Base-by-base conservation (phyloP, 140 eudicot genomes). In the Bidens hawaiensis region DNA sequence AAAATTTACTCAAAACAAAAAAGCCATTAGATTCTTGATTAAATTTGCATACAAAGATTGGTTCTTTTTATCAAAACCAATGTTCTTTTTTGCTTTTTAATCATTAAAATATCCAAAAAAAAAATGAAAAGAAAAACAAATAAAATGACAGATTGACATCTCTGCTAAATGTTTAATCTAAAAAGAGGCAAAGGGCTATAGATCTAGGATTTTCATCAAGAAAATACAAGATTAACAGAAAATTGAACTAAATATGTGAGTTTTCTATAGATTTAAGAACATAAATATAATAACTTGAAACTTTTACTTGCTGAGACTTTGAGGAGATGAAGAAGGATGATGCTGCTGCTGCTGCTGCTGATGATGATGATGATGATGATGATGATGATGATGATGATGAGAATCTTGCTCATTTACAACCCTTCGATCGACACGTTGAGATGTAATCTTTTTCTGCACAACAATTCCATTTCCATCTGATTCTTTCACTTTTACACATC, bases 401-500 rank as follows among this genome's bases (percentile, higher is more conserved):
- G 67, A 69, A 42, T 74, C 83, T 64, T 65, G 70, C 14, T 68
- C 70, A 36, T 57, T 68, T 22, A 80, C 88, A 74, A 78, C 69
- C 43, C 79, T 62, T 42, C 79, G 62, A 76, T 76, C 79, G 64
- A 77, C 82, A n/a, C 83, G 61, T 64, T 73, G 76, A 70, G 95
- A 81, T 53, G 85, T 78, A 19, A 75, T 73, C 68, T 78, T 87
- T 75, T 78, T 87, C 80, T 83, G 81, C 69, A 72, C 75, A 60
- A 74, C 50, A 73, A 31, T 65, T 45, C 80, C 83, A 41, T 50
- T 68, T 18, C 73, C 81, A 70, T 80, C 88, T 18, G 87, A 72
- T 58, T 80, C 88, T 64, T 78, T 80, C 53, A 87, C 88, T 53
- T 87, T 83, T 10, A 81, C 80, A 66, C 86, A 87, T 54, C 93